Evolutionary conservation across 1,284 basidiomycete genomes (phyloP), one percentile per base, ranked within the genome.

Genomic region (Apiotrichum domesticum): DNA sequence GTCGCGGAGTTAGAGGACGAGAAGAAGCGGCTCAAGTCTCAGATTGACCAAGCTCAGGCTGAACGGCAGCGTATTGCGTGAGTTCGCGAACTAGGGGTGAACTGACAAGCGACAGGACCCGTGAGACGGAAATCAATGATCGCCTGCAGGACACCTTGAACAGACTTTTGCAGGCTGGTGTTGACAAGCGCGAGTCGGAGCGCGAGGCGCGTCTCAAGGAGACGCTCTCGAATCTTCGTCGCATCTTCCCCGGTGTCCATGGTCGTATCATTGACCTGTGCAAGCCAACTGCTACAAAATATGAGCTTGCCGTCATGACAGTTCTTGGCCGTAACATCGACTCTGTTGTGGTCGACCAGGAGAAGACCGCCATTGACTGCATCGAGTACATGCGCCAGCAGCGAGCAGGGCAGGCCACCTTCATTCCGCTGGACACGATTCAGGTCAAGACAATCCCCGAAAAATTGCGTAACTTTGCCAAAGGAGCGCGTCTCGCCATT

Each of bases 331-430:
- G 94, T 56, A 94, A 98, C 73, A 87, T 94, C 52, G 95, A 98
- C 66, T 89, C 94, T 1, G 85, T 99, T 55, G 89, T 99, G 2
- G 94, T 98, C 1, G 94, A 98, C 67, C 86, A 91, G 66, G 93
- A 98, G 79, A 91, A 90, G 77, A 94, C 90, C 0, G 96, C 92
- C 2, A 96, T 98, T 61, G 91, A 95, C 68, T 98, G 96, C 75
- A 97, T 98, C 68, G 90, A 94, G 87, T 98, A 97, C 74, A 85
- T 99, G 82, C 88, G 92, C 60, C 92, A 88, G 67, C 92, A 97
- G 76, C 87, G 94, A 37, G 85, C 87, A 0, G 95, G 95, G 1
- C 90, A 93, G 76, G 93, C 93, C 6, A 98, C 95, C 0, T 98
- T 98, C 78, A 87, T 98, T 51, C 96, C 96, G 0, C 85, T 99